Conservation (phyloP, 2,329 filamentous ascomycete species). For the Penicillium sp. region DNA sequence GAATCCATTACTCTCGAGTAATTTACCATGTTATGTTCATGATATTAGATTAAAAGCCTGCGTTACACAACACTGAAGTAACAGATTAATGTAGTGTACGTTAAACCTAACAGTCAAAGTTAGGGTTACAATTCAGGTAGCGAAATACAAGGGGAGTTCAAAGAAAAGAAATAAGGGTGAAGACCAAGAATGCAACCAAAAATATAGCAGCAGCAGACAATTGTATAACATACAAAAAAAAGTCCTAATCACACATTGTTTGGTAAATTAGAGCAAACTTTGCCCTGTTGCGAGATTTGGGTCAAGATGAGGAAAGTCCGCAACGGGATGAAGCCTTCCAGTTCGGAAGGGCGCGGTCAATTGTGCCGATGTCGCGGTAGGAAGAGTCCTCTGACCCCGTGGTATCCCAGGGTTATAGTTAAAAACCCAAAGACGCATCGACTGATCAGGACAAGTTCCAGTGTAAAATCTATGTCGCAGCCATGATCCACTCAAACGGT, state of each 20-base stretch:
- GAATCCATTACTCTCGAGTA: too few species aligned
- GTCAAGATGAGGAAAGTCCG: background rate
- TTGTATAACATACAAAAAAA: background rate
- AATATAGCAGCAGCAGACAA: too few species aligned
- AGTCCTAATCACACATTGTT: background rate
- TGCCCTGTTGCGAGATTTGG: background rate
- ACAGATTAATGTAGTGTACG: background rate
- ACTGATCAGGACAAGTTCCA: background rate
- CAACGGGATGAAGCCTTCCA: background rate
- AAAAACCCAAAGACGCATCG: background rate
- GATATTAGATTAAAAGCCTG: background rate
- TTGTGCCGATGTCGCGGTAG: background rate
- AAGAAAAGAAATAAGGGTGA: background rate
- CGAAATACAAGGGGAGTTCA: background rate
- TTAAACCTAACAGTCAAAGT: background rate
- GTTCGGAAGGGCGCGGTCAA: background rate
- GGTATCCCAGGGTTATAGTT: background rate
- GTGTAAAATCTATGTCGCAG: conserved; percentile 1
- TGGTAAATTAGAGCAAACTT: background rate
- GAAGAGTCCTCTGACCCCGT: background rate
- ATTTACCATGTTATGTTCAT: background rate
- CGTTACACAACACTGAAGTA: background rate
- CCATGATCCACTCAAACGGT: background rate
- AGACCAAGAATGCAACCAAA: too few species aligned
- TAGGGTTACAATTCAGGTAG: background rate